Evolutionary conservation across 2,329 filamentous ascomycete genomes (phyloP), one percentile per base, ranked within the genome.

Genomic region (Diaporthe sp.): DNA sequence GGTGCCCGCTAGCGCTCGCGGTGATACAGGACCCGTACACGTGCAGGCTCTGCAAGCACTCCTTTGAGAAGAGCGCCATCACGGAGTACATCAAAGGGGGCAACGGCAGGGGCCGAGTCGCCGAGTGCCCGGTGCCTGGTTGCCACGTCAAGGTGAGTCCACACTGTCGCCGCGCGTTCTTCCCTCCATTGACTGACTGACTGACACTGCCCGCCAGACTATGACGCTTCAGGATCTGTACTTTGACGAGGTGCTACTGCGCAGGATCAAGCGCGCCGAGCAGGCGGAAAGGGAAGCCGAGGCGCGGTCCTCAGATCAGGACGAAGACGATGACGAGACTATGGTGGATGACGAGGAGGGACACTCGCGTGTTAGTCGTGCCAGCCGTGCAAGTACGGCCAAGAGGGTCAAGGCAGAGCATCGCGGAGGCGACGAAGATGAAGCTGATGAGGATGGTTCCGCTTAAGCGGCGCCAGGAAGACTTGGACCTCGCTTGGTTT

Each of bases 1-100:
- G 90, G 79, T 96, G 94, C 80, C 93, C 93, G 0, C 82, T 96
- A 28, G 93, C 93, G 0, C 85, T 95, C 78, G 86, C 86, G 71
- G 86, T 89, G 60, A 92, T 95, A 85, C 85, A 86, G 57, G 88
- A 94, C 71, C 94, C 94, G 0, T 91, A 90, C 80, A 94, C 90
- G 73, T 94, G 90, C 79, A 85, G 81, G 20, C 90, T 90, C 78
- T 96, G 94, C 85, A 91, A 90, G 73, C 94, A 96, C 82, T 92
- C 90, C 0, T 96, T 94, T 81, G 93, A 96, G 81, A 92, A 90
- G 82, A 80, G 82, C 1, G 90, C 91, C 0, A 92, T 96, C 53
- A 75, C 90, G 34, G 88, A 91, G 58, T 67, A 92, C 57, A 76
- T 86, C 81, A 87, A 87, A 73, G 76, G 78, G 31, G 67, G 61